phyloP scores from a whole-genome alignment of 129 eudicot genomes.

The Flaveria sonorensis region DNA sequence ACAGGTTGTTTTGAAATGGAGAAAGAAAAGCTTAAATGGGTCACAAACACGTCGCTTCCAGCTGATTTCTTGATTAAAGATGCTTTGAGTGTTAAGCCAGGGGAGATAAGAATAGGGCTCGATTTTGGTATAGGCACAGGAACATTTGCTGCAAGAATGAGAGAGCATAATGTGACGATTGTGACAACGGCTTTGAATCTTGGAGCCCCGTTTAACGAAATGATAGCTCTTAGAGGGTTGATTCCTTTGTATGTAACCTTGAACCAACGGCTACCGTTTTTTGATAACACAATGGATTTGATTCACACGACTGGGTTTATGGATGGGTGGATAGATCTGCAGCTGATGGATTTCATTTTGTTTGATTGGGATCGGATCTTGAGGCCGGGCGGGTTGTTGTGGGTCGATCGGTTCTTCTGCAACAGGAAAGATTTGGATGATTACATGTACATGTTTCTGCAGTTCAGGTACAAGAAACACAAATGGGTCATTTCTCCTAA shows the following conservation, averaged over 20 bases:
- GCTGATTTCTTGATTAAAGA: constrained; percentile 69
- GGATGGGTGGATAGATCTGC: constrained; percentile 98
- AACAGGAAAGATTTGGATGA: constrained; percentile 83
- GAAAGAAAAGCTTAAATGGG: constrained; percentile 87
- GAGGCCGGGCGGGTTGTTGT: constrained; percentile 95
- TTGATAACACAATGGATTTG: constrained; percentile 93
- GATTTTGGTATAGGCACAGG: constrained; percentile 97
- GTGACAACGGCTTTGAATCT: constrained; percentile 85
- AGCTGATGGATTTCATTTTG: constrained; percentile 75
- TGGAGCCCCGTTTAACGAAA: constrained; percentile 93
- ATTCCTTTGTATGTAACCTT: constrained; percentile 71
- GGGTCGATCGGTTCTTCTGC: constrained; percentile 92
- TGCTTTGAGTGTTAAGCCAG: constrained; percentile 69
- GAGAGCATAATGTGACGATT: constrained; percentile 75
- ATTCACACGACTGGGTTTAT: constrained; percentile 86
- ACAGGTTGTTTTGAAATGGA: constrained; percentile 88
- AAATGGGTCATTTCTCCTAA: constrained; percentile 77
- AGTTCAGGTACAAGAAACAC: constrained; percentile 94
- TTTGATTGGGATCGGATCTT: constrained; percentile 94
- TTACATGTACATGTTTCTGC: constrained; percentile 94
- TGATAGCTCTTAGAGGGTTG: constrained; percentile 90
- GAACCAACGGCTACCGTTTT: constrained; percentile 89
- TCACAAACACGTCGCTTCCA: constrained; percentile 50
- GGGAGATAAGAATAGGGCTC: constrained; percentile 83
- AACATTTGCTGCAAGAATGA: constrained; percentile 91